Conservation (phyloP, 257 asterid genomes). For the Solanum paucissectum region DNA sequence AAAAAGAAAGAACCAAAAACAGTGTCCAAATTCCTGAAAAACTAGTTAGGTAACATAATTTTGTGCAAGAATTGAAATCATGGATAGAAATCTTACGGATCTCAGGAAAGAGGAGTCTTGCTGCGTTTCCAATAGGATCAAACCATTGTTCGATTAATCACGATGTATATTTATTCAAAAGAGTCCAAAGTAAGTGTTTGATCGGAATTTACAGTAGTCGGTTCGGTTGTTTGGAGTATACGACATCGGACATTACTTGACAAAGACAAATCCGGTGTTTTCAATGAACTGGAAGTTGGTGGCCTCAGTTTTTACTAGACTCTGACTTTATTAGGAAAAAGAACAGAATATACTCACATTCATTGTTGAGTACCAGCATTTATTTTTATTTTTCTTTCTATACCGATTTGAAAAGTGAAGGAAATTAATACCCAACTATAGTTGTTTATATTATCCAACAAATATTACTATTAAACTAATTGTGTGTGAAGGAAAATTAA, state of each 20-base stretch:
- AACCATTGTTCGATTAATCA: background rate
- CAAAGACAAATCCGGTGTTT: background rate
- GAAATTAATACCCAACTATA: no score
- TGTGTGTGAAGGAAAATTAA: no score
- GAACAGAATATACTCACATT: background rate
- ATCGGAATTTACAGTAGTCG: background rate
- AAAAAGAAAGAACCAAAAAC: background rate
- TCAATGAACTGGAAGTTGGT: background rate
- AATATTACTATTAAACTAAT: no score
- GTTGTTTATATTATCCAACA: no score
- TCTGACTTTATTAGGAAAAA: background rate
- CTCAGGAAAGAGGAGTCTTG: background rate
- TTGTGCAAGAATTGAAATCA: background rate
- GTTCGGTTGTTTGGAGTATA: background rate
- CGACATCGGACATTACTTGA: background rate
- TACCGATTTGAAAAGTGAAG: background rate
- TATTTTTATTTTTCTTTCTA: background rate
- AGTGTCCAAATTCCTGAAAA: background rate
- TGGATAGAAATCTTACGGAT: background rate
- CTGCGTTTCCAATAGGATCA: background rate
- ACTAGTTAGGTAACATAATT: background rate
- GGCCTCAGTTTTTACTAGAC: background rate
- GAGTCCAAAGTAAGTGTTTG: background rate
- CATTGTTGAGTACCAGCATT: background rate
- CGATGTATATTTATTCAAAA: background rate